Evolutionary conservation across 306 rosid genomes (phyloP), one percentile per base, ranked within the genome.

Genomic region (Oxytropis ochrocephala): DNA sequence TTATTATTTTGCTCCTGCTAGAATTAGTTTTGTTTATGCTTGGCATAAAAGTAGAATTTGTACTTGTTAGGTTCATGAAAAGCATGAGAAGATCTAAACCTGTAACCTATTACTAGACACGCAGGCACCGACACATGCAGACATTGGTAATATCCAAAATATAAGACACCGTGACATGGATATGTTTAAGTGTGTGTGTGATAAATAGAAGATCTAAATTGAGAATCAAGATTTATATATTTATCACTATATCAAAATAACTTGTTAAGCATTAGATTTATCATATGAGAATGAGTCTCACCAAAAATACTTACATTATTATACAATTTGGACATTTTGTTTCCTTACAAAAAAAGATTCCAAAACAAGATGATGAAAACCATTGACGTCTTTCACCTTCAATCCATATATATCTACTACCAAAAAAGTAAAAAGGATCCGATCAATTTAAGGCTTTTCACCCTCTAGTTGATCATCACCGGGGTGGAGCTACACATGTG

Each of bases 1-100:
- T 9, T 9, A 7, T n/a, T n/a, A n/a, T 44, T 67, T 71, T 53
- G 10, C 3, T 9, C 17, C 19, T 9, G 48, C 39, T 60, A 38
- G 75, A 69, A 48, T 64, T 64, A 39, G 64, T 35, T 48, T 0
- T 33, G 16, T 63, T 4, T 70, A 17, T 72, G 71, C 21, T 59
- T 73, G 38, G 62, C 19, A 53, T 38, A 62, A 29, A 42, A 61
- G 43, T 14, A 51, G 32, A 53, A 27, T 69, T 69, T 74, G 51
- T 44, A 48, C n/a, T 38, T 61, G 68, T 79, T 69, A 69, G 79
- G 57, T 64, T 68, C 56, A 62, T 12, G 11, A 13, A 53, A 70
- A 62, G 52, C 61, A 62, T 62, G 73, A 17, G 35, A 39, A 8
- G 58, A 65, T 65, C 35, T 38, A 29, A 62, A 19, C 41, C 39